phyloP scores from a whole-genome alignment of 805 yeast species.

The Saturnispora sanitii region DNA sequence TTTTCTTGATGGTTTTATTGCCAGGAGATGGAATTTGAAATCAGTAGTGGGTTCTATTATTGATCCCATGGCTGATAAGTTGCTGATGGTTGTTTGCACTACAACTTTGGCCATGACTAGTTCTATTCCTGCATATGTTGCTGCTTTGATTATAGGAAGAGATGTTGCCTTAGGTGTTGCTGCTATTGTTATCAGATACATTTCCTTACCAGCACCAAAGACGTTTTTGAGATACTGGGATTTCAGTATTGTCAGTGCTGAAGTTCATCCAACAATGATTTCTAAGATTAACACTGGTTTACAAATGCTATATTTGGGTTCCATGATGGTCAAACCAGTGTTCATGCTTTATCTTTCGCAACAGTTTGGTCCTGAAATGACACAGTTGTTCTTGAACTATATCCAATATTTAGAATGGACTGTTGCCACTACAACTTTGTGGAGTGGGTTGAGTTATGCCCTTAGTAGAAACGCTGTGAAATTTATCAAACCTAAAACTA shows the following conservation, averaged over 20 bases:
- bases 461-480: conserved; percentile 62
- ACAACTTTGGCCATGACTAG: conserved; percentile 59
- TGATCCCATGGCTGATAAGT: conserved; percentile 94
- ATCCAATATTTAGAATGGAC: conserved; percentile 35
- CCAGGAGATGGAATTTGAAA: conserved; percentile 65
- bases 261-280: conserved; percentile 77
- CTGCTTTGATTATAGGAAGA: conserved; percentile 69
- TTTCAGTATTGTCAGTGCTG: conserved; percentile 69
- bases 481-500: conserved; percentile 10
- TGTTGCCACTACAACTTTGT: conserved; percentile 61
- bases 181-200: conserved; percentile 64
- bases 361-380: conserved; percentile 18
- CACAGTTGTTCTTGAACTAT: conserved; percentile 18
- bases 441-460: conserved; percentile 72
- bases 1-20: conserved; percentile 84
- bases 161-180: conserved; percentile 65
- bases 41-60: conserved; percentile 82
- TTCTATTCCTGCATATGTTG: conserved; percentile 62
- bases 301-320: conserved; percentile 83
- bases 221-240: conserved; percentile 69
- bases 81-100: conserved; percentile 80
- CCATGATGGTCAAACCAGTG: conserved; percentile 48
- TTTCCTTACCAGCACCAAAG: conserved; percentile 65
- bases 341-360: conserved; percentile 28
- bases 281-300: conserved; percentile 85